Percentiles rank a stretch among this genome's conserved stretches.
Evolutionary conservation across 495 filamentous ascomycete species (phyloP).

Genomic region (Aspergillus cristatus): DNA sequence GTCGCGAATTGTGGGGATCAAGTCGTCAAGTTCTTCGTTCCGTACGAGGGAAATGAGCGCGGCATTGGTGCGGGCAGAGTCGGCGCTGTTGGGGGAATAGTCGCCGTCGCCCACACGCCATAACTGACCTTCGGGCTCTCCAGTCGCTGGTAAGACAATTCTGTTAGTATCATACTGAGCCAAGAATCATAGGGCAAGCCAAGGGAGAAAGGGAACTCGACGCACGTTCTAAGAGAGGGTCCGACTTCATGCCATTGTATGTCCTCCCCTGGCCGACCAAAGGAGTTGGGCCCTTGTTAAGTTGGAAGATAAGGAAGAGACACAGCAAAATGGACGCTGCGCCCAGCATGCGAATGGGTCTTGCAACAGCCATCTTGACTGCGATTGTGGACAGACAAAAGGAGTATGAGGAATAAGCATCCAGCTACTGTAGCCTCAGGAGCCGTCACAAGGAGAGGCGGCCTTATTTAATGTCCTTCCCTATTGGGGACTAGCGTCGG

Average conservation of each 20-base stretch:
- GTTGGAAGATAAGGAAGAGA: constrained; percentile 63
- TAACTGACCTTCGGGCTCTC: constrained; percentile 70
- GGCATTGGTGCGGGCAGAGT: constrained; percentile 80
- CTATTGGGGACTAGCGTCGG: constrained; percentile 21
- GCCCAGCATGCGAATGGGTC: constrained; percentile 70
- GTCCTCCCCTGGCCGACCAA: constrained; percentile 20
- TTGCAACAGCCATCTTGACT: constrained; percentile 66
- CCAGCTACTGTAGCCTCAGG: too few relatives aligned
- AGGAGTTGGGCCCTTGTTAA: constrained; percentile 43
- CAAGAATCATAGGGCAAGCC: constrained; percentile 5
- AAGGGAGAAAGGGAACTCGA: constrained; percentile 4
- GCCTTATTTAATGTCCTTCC: constrained; percentile 8
- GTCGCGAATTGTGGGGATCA: constrained; percentile 81
- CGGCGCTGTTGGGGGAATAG: constrained; percentile 62
- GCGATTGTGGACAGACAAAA: constrained; percentile 7
- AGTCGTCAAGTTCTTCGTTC: constrained; percentile 75
- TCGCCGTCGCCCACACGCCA: constrained; percentile 55
- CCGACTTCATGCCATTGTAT: constrained; percentile 49
- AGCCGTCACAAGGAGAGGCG: constrained; percentile 9
- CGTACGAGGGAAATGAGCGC: constrained; percentile 87
- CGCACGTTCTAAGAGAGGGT: constrained; percentile 79
- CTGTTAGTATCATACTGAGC: constrained; percentile 3
- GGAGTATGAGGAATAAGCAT: neutral
- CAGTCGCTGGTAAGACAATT: constrained; percentile 48
- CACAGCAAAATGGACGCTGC: constrained; percentile 59